These are phyloP conservation scores for Conringia planisiliqua DNA, from an alignment of 345 rosid species.

Conservation along the genomic window DNA sequence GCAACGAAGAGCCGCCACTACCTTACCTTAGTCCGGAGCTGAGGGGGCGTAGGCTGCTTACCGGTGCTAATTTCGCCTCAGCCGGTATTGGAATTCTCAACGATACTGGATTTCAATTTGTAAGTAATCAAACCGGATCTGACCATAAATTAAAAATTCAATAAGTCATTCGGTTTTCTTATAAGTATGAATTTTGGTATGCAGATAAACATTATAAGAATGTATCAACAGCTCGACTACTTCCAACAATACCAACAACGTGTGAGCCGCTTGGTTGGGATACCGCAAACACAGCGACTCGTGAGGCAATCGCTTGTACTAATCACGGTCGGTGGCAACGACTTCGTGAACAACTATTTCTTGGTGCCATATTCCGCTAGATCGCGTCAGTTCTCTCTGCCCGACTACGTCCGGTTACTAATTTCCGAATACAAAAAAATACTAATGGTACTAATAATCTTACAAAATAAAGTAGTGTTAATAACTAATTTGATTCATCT, in stretches of 20 bases:
- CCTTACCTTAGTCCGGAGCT: slow-evolving; percentile 77
- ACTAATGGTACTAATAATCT: slow-evolving; percentile 35
- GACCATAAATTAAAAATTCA: neutral
- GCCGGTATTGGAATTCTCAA: slow-evolving; percentile 92
- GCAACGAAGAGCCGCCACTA: slow-evolving; percentile 53
- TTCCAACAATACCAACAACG: slow-evolving; percentile 67
- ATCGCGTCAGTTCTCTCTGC: slow-evolving; percentile 67
- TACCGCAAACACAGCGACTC: slow-evolving; percentile 39
- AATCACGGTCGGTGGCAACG: slow-evolving; percentile 76
- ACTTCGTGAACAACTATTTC: slow-evolving; percentile 78
- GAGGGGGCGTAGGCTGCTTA: slow-evolving; percentile 52
- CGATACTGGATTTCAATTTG: slow-evolving; percentile 89
- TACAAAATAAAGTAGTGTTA: neutral
- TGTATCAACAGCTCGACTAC: slow-evolving; percentile 47
- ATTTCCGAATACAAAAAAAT: slow-evolving; percentile 61
- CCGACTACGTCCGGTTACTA: slow-evolving; percentile 51
- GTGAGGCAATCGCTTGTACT: slow-evolving; percentile 55
- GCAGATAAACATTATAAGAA: slow-evolving; percentile 67
- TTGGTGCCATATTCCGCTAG: slow-evolving; percentile 74
- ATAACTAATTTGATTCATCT: neutral
- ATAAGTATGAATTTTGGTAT: neutral
- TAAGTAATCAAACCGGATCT: slow-evolving; percentile 33
- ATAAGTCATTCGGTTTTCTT: neutral
- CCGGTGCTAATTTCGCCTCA: slow-evolving; percentile 92
- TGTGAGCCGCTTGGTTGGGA: slow-evolving; percentile 46